These are phyloP conservation scores for Saturnispora galanensis DNA, from an alignment of 805 yeast species.

Conservation along the genomic window DNA sequence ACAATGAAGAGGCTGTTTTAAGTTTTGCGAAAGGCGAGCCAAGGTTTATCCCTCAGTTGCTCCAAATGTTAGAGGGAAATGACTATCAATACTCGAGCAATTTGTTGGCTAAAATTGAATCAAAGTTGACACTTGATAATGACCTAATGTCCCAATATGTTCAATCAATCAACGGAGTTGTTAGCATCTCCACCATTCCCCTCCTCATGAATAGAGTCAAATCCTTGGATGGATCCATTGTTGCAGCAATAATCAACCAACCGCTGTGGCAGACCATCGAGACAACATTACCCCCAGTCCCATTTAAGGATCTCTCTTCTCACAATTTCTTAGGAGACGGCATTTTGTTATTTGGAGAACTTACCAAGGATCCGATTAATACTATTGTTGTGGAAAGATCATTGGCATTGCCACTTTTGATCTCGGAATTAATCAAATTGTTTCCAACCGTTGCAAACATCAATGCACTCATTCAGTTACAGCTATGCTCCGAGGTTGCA, in stretches of 20 bases:
- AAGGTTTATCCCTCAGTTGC: constrained; percentile 14
- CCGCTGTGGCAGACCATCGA: constrained; percentile 5
- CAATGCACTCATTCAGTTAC: constrained; percentile 23
- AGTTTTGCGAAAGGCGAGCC: constrained; percentile 11
- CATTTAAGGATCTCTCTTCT: constrained; percentile 13
- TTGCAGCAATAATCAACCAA: not conserved
- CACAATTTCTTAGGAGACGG: constrained; percentile 20
- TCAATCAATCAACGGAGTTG: constrained; percentile 4
- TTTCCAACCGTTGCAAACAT: not conserved
- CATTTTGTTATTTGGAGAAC: constrained; percentile 12
- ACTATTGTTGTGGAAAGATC: not conserved
- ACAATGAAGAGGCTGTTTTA: constrained; percentile 15
- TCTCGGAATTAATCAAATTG: constrained; percentile 1
- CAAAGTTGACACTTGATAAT: constrained; percentile 9
- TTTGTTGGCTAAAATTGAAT: constrained; percentile 18
- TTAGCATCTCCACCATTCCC: not conserved
- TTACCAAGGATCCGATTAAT: not conserved
- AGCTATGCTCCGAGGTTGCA: constrained; percentile 30
- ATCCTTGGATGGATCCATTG: not conserved
- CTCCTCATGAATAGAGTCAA: not conserved
- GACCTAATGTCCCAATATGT: constrained; percentile 13
- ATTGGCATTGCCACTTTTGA: constrained; percentile 8
- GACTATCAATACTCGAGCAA: constrained; percentile 1
- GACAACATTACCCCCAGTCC: constrained; percentile 2
- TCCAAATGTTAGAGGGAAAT: constrained; percentile 2